Evolutionary conservation across 352 stramenopile species (phyloP).

Genomic region (Pythium rishiriense): DNA sequence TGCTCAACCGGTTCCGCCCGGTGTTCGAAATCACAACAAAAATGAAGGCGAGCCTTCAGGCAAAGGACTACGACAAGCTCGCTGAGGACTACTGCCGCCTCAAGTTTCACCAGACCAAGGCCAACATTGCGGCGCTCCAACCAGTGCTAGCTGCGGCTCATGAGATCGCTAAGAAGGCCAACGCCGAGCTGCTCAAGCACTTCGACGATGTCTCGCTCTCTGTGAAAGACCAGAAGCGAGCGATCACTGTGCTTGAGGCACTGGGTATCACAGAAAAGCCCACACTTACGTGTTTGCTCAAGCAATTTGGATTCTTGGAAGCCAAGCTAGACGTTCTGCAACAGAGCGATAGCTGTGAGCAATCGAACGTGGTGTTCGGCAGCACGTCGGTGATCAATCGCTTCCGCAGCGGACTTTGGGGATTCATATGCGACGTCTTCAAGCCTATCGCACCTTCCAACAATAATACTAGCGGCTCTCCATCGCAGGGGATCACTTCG

Average conservation of each 20-base stretch:
- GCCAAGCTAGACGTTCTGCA: constrained; percentile 42
- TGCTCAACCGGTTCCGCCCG: constrained; percentile 64
- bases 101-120: constrained; percentile 66
- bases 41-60: constrained; percentile 68
- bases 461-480: constrained; percentile 17
- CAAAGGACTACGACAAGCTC: constrained; percentile 70
- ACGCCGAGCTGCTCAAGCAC: constrained; percentile 54
- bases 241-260: constrained; percentile 55
- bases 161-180: constrained; percentile 59
- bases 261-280: constrained; percentile 67
- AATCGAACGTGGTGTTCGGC: constrained; percentile 49
- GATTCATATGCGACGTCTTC: constrained; percentile 77
- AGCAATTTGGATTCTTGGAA: constrained; percentile 71
- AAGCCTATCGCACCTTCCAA: constrained; percentile 34
- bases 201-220: constrained; percentile 67
- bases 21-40: constrained; percentile 76
- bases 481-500: constrained; percentile 41
- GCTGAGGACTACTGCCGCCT: constrained; percentile 70
- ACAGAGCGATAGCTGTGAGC: constrained; percentile 26
- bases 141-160: constrained; percentile 57
- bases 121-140: constrained; percentile 59
- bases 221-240: constrained; percentile 64
- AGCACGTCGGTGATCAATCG: constrained; percentile 54
- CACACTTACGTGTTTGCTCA: constrained; percentile 60
- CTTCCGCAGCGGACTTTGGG: constrained; percentile 71